A percentile compares a stretch with the other conserved stretches of the same genome.
Conservation (phyloP, 2,329 filamentous ascomycete species). For the Talaromyces marneffei region DNA sequence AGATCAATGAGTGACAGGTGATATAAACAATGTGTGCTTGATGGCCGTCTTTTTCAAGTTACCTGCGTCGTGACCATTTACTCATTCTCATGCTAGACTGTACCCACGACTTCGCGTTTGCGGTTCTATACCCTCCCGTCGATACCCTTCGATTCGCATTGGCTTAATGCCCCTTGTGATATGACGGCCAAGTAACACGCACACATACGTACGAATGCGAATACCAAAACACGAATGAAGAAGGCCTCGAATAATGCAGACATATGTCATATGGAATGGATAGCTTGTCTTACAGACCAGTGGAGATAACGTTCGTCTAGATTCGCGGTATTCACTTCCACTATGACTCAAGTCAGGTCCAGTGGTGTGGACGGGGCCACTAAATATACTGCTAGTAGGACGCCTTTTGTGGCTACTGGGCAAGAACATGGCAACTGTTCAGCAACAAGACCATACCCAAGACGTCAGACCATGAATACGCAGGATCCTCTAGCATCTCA, state of each 20-base stretch:
- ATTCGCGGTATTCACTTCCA: neutral
- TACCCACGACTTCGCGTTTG: neutral
- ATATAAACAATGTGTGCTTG: neutral
- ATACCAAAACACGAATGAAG: neutral
- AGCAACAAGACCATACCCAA: neutral
- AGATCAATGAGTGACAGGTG: neutral
- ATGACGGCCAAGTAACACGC: neutral
- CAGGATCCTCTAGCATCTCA: conserved; percentile 7
- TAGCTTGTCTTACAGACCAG: neutral
- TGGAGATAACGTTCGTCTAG: neutral
- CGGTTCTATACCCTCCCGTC: neutral
- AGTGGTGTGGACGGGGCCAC: neutral
- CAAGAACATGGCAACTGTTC: neutral
- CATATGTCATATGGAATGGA: neutral
- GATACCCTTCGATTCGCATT: neutral
- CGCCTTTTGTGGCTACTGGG: neutral
- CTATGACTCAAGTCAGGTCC: neutral
- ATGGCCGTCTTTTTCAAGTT: neutral
- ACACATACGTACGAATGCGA: neutral
- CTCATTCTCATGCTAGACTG: neutral
- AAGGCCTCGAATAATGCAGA: neutral
- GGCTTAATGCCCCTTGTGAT: neutral
- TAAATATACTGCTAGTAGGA: neutral
- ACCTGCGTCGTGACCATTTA: neutral
- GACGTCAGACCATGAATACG: neutral